Evolutionary conservation across 352 stramenopile species (phyloP).

Genomic region (Phytopythium aichiense): DNA sequence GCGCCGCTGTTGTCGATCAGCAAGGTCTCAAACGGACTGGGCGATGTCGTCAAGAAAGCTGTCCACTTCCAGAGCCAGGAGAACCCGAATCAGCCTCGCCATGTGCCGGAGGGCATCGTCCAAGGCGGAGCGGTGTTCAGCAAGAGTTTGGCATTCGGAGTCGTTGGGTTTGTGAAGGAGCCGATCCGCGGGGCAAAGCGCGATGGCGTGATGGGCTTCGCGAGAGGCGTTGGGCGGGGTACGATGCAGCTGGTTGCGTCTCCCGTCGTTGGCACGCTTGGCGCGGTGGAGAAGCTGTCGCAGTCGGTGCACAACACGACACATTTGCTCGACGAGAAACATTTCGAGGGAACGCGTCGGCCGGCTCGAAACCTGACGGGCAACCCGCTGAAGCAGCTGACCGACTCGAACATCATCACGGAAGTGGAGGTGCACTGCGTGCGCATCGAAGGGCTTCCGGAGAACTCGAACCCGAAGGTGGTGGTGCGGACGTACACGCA

Average conservation of each 20-base stretch:
- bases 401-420: slow-evolving; percentile 84
- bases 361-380: slow-evolving; percentile 60
- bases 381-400: slow-evolving; percentile 62
- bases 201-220: slow-evolving; percentile 76
- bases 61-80: slow-evolving; percentile 83
- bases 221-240: slow-evolving; percentile 72
- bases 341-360: slow-evolving; percentile 69
- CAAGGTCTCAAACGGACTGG: slow-evolving; percentile 82
- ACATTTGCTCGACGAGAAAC: slow-evolving; percentile 79
- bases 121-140: slow-evolving; percentile 72
- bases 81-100: slow-evolving; percentile 53
- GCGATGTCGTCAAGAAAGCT: slow-evolving; percentile 83
- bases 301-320: slow-evolving; percentile 86
- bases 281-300: slow-evolving; percentile 79
- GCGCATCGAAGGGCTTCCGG: slow-evolving; percentile 59
- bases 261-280: slow-evolving; percentile 78
- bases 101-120: slow-evolving; percentile 71
- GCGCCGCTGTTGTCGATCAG: slow-evolving; percentile 70
- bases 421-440: slow-evolving; percentile 79
- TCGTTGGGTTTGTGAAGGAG: slow-evolving; percentile 79
- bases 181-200: slow-evolving; percentile 71
- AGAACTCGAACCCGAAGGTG: slow-evolving; percentile 69
- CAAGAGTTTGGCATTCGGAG: slow-evolving; percentile 74
- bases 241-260: slow-evolving; percentile 76
- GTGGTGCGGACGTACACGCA: slow-evolving; percentile 65